phyloP scores from a whole-genome alignment of 768 basidiomycete species.

The Neoboletus brunneissimus region DNA sequence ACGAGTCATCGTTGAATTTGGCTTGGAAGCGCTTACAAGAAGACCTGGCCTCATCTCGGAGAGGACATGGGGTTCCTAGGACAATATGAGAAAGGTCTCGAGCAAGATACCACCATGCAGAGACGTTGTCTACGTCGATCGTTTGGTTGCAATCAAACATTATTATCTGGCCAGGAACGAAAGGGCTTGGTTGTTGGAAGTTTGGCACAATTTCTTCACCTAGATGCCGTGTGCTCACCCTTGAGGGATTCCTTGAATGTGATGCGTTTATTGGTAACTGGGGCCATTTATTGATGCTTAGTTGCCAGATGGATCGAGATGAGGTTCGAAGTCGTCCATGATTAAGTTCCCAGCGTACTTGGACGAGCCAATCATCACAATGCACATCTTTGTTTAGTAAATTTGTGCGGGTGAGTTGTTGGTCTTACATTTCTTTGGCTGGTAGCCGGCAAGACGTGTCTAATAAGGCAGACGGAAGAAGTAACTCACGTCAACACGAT shows the following conservation, averaged over 20 bases:
- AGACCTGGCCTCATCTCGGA: not conserved
- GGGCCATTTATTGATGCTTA: not conserved
- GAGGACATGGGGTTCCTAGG: not conserved
- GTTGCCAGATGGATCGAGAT: not conserved
- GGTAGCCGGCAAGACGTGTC: not conserved
- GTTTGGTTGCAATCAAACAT: not conserved
- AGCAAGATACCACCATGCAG: not conserved
- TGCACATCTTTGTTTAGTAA: not conserved
- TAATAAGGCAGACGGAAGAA: not conserved
- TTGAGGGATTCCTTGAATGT: not conserved
- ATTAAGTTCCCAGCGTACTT: not conserved
- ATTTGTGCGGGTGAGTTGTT: not conserved
- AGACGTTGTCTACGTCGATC: not conserved
- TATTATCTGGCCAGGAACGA: not conserved
- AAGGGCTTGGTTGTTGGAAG: not conserved
- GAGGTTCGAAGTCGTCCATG: not conserved
- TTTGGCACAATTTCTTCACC: not conserved
- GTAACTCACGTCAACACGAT: not conserved
- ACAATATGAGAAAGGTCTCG: not conserved
- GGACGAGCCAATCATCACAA: not conserved
- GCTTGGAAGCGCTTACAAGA: not conserved
- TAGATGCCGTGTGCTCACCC: not conserved
- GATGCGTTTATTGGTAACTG: not conserved
- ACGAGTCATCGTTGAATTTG: not conserved
- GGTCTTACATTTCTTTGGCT: not conserved